Evolutionary conservation across 176 grass and related monocot genomes (phyloP).

Genomic region (Carex scoparia): DNA sequence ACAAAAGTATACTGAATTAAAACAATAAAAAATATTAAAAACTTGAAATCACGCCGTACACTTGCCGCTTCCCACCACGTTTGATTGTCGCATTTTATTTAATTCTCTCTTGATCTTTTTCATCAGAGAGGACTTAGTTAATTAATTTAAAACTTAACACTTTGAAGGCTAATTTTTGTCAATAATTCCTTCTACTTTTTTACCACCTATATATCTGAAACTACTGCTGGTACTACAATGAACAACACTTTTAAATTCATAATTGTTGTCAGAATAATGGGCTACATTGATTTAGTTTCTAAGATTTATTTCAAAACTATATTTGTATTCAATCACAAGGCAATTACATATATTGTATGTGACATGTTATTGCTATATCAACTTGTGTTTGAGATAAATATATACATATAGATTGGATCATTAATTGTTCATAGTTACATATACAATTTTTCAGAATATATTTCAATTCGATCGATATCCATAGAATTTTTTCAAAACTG

Average conservation of each 20-base stretch:
- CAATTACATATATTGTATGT: background rate
- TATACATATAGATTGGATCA: no score
- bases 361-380: no score
- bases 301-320: background rate
- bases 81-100: background rate
- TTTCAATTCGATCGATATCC: background rate
- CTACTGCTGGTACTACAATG: background rate
- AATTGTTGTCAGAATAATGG: background rate
- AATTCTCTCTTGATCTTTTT: background rate
- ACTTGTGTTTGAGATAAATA: background rate
- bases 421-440: no score
- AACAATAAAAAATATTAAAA: background rate
- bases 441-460: background rate
- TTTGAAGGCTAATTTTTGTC: background rate
- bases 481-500: background rate
- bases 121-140: background rate
- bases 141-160: background rate
- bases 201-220: background rate
- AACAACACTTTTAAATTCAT: background rate
- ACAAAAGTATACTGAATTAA: no score
- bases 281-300: background rate
- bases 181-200: background rate
- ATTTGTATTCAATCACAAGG: background rate
- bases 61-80: background rate
- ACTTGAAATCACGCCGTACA: background rate